These are phyloP conservation scores for Salix arbutifolia DNA, from an alignment of 345 rosid species.

Conservation along the genomic window DNA sequence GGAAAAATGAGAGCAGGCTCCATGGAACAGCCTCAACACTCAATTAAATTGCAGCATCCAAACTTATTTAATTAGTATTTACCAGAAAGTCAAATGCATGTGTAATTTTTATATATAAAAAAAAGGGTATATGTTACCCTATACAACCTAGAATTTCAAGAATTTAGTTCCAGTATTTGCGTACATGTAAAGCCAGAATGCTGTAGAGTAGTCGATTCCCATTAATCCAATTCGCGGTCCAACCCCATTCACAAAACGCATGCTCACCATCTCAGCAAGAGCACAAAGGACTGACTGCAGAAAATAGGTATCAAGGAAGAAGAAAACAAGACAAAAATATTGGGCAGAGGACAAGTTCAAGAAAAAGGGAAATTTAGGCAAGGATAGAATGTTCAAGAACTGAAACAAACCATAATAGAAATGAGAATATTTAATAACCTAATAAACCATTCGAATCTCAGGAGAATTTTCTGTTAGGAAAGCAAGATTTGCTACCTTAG, in stretches of 20 bases:
- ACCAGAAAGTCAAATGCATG: background rate
- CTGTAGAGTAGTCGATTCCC: conserved; percentile 76
- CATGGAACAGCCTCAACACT: background rate
- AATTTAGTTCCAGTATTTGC: conserved; percentile 11
- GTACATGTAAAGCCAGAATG: conserved; percentile 82
- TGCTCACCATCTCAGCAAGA: conserved; percentile 76
- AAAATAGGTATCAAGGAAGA: conserved; percentile 1
- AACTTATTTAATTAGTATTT: background rate
- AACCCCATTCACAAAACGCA: conserved; percentile 66
- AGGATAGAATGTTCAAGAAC: background rate
- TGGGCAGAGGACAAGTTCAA: background rate
- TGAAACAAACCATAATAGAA: background rate
- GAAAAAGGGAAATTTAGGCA: background rate
- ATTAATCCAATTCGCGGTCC: conserved; percentile 55
- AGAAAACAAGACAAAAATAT: background rate
- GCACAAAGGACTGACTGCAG: conserved; percentile 69
- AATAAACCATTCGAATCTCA: background rate
- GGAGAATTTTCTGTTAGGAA: background rate
- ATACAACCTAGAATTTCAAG: background rate
- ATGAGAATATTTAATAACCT: background rate
- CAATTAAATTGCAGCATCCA: background rate
- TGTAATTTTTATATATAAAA: background rate
- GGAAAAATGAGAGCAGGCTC: background rate
- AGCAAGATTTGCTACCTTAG: background rate
- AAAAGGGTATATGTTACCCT: background rate